These are phyloP conservation scores for Oropetium thomaeum DNA, from an alignment of 176 grass and related monocot genomes.

Conservation along the genomic window DNA sequence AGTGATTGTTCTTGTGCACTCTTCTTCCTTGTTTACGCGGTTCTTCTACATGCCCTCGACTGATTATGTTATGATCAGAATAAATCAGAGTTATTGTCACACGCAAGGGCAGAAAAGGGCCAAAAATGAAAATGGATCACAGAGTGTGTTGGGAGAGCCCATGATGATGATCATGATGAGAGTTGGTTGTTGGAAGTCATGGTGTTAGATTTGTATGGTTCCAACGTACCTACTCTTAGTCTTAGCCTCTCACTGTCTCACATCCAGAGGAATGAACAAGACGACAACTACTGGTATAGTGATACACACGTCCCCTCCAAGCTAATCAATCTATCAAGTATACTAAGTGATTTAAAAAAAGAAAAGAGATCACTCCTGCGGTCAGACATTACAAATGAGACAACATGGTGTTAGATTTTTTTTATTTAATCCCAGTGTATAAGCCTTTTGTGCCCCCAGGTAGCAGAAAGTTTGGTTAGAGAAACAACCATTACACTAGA, in stretches of 20 bases:
- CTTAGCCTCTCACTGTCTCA: neutral
- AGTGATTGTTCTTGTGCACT: neutral
- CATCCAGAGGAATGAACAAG: neutral
- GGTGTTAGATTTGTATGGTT: slow-evolving; percentile 20
- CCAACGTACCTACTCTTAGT: neutral
- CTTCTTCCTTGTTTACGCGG: neutral
- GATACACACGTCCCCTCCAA: slow-evolving; percentile 32
- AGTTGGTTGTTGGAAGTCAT: slow-evolving; percentile 25
- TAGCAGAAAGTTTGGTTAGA: no score
- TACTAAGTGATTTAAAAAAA: no score
- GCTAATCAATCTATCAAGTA: slow-evolving; percentile 28
- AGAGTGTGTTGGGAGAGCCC: neutral
- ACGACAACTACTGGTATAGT: slow-evolving; percentile 10
- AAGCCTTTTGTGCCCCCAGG: no score
- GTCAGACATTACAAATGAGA: neutral
- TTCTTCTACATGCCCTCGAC: neutral
- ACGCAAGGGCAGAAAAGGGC: neutral
- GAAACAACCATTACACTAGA: no score
- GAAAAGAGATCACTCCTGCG: neutral
- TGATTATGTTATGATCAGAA: neutral
- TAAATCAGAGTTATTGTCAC: neutral
- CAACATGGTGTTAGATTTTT: no score
- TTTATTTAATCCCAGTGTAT: no score
- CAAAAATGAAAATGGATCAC: no score
- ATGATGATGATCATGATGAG: neutral